Conservation (phyloP, 78 protist species). For the Creolimax fragrantissima region DNA sequence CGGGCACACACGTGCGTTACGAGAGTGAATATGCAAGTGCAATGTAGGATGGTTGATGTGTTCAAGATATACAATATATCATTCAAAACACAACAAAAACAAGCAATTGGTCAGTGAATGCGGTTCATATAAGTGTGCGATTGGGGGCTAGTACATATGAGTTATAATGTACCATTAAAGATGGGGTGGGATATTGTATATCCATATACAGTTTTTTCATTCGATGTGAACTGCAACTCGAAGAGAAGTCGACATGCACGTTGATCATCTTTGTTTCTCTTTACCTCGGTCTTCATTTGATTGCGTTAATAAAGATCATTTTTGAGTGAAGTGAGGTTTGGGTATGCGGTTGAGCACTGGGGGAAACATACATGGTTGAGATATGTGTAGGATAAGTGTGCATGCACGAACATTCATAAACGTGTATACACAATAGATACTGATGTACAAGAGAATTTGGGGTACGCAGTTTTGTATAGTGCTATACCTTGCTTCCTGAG, state of each 20-base stretch:
- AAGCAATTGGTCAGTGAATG: background rate
- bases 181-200: background rate
- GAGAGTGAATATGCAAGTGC: background rate
- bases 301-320: no score
- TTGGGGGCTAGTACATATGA: no score
- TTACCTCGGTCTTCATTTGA: background rate
- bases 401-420: no score
- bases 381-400: no score
- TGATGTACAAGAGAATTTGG: no score
- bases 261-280: conserved; percentile 19
- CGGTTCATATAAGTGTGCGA: no score
- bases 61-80: background rate
- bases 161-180: conserved; percentile 13
- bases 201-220: background rate
- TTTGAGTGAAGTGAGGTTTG: no score
- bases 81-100: background rate
- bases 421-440: no score
- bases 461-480: no score
- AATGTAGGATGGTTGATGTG: background rate
- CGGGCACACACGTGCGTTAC: background rate
- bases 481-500: background rate
- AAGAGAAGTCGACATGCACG: conserved; percentile 10
- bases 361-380: no score
- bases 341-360: no score
- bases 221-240: background rate